Evolutionary conservation across 768 basidiomycete genomes (phyloP).

Genomic region (Pulveroboletus sp.): DNA sequence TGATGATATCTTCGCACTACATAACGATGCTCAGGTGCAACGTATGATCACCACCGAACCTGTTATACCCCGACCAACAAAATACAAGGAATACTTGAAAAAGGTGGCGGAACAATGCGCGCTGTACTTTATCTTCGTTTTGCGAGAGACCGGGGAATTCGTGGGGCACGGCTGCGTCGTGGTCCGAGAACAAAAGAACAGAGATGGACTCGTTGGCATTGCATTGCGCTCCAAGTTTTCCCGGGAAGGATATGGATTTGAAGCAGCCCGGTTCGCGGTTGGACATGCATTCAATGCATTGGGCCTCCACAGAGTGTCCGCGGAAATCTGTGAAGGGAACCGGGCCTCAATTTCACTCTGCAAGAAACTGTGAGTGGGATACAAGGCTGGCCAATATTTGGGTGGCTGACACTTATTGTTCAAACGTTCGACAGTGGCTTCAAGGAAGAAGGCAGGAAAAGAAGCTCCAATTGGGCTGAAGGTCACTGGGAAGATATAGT

Average conservation of each 20-base stretch:
- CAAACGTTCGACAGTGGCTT: conserved; percentile 31
- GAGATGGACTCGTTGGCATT: conserved; percentile 26
- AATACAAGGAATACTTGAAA: conserved; percentile 16
- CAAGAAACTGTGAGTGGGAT: conserved; percentile 26
- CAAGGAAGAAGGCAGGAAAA: conserved; percentile 28
- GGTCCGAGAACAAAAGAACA: conserved; percentile 23
- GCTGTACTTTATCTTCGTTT: conserved; percentile 20
- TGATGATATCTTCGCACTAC: too few relatives aligned
- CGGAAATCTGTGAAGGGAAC: conserved; percentile 15
- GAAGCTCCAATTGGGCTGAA: conserved; percentile 29
- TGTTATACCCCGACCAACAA: conserved; percentile 16
- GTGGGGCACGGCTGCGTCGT: conserved; percentile 20
- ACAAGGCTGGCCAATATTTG: too few relatives aligned
- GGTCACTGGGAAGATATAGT: conserved; percentile 32
- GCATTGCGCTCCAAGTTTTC: conserved; percentile 21
- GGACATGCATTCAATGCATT: conserved; percentile 23
- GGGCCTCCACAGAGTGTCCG: conserved; percentile 27
- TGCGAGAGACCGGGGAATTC: conserved; percentile 18
- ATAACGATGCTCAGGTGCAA: conserved; percentile 20
- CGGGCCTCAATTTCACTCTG: conserved; percentile 18
- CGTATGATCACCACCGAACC: conserved; percentile 16
- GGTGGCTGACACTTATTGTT: too few relatives aligned
- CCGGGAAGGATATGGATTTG: conserved; percentile 23
- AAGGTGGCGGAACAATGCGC: conserved; percentile 6
- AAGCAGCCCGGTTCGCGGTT: conserved; percentile 14